Percentiles rank a stretch among this genome's conserved stretches.
These are phyloP conservation scores for Alternaria gaisen DNA, from an alignment of 2,329 filamentous ascomycete genomes.

Conservation along the genomic window DNA sequence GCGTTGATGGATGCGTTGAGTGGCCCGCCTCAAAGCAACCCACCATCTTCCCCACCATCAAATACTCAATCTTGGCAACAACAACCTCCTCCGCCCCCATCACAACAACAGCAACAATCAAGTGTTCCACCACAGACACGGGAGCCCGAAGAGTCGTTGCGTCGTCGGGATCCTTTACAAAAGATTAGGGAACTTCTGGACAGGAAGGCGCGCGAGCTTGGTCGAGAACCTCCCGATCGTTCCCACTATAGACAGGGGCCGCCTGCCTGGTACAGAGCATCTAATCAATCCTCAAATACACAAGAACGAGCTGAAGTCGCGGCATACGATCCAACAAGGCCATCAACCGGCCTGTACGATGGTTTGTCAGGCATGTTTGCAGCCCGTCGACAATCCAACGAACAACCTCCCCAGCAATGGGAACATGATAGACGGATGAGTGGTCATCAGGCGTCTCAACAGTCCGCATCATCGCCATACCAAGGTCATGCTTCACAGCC, in stretches of 20 bases:
- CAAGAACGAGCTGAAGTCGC: slow-evolving; percentile 32
- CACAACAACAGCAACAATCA: slow-evolving; percentile 8
- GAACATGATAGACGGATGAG: slow-evolving; percentile 41
- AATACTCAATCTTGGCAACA: slow-evolving; percentile 25
- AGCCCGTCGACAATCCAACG: slow-evolving; percentile 37
- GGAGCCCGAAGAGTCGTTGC: slow-evolving; percentile 37
- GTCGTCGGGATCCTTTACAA: slow-evolving; percentile 36
- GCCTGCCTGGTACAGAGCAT: neutral
- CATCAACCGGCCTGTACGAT: slow-evolving; percentile 34
- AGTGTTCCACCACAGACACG: slow-evolving; percentile 22
- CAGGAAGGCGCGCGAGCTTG: slow-evolving; percentile 34
- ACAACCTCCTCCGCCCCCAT: neutral
- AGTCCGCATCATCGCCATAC: slow-evolving; percentile 34
- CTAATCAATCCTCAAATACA: slow-evolving; percentile 1
- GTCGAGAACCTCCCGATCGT: slow-evolving; percentile 29
- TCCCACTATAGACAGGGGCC: slow-evolving; percentile 20
- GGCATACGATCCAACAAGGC: slow-evolving; percentile 35
- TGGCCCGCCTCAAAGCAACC: slow-evolving; percentile 28
- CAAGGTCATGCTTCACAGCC: slow-evolving; percentile 36
- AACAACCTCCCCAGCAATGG: slow-evolving; percentile 36
- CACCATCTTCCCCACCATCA: slow-evolving; percentile 31
- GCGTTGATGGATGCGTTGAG: slow-evolving; percentile 32
- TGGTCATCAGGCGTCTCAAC: slow-evolving; percentile 37
- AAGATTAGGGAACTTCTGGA: slow-evolving; percentile 40
- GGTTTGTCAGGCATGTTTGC: slow-evolving; percentile 31